A percentile compares a stretch with the other conserved stretches of the same genome.
phyloP scores from a whole-genome alignment of 371 early-diverging fungal species.

The Mucor irregularis region DNA sequence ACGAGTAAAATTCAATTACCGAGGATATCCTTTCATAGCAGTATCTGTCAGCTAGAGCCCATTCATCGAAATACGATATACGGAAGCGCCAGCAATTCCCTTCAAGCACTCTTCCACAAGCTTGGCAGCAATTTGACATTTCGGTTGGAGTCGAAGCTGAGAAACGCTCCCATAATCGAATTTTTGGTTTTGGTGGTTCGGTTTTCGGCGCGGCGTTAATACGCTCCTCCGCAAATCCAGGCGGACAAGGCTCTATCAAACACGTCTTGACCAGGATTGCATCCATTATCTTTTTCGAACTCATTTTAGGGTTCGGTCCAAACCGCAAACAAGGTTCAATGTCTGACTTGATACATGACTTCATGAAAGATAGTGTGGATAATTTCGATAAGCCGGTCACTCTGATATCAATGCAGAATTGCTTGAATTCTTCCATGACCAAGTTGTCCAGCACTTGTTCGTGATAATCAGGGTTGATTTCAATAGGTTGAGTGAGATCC shows the following conservation, averaged over 20 bases:
- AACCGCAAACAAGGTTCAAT: slow-evolving; percentile 73
- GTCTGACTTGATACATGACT: slow-evolving; percentile 60
- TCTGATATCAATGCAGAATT: slow-evolving; percentile 9
- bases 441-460: not conserved
- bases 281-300: slow-evolving; percentile 67
- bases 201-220: not conserved
- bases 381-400: slow-evolving; percentile 8
- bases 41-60: slow-evolving; percentile 75
- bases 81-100: slow-evolving; percentile 61
- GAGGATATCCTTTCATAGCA: slow-evolving; percentile 84
- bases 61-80: slow-evolving; percentile 68
- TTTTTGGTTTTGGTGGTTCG: not conserved
- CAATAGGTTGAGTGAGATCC: slow-evolving; percentile 2
- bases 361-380: slow-evolving; percentile 19
- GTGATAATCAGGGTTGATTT: slow-evolving; percentile 1
- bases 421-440: slow-evolving; percentile 19
- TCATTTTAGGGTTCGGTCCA: slow-evolving; percentile 65
- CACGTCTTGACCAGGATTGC: slow-evolving; percentile 63
- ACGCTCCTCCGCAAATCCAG: slow-evolving; percentile 3
- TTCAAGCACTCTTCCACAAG: slow-evolving; percentile 16
- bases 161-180: slow-evolving; percentile 23
- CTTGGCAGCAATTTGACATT: slow-evolving; percentile 47
- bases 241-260: slow-evolving; percentile 37
- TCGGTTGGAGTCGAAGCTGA: slow-evolving; percentile 21
- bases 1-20: slow-evolving; percentile 85